Conservation (phyloP, 1,284 basidiomycete species). For the Termitomyces sp. region DNA sequence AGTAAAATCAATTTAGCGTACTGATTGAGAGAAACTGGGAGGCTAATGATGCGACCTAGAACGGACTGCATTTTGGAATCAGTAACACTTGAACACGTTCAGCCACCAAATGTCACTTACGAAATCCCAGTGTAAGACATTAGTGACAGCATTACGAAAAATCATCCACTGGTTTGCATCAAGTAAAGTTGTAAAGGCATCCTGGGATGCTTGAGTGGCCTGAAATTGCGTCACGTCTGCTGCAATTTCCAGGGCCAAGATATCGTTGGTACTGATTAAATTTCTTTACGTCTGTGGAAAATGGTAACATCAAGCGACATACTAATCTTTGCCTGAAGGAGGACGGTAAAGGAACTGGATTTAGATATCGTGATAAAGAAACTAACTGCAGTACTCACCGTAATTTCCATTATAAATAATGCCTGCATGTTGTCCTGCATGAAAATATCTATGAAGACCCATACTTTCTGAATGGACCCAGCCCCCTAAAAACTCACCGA, state of each 20-base stretch:
- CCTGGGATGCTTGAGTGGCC: slow-evolving; percentile 33
- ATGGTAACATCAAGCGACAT: slow-evolving; percentile 16
- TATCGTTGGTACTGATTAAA: slow-evolving; percentile 45
- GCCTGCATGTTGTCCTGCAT: slow-evolving; percentile 38
- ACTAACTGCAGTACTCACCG: slow-evolving; percentile 17
- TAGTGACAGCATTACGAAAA: slow-evolving; percentile 50
- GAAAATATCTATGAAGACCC: slow-evolving; percentile 26
- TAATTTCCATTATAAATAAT: slow-evolving; percentile 66
- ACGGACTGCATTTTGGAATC: slow-evolving; percentile 39
- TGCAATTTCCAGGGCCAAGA: slow-evolving; percentile 46
- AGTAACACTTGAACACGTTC: neutral
- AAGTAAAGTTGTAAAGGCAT: slow-evolving; percentile 48
- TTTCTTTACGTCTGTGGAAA: slow-evolving; percentile 17
- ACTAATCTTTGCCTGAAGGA: slow-evolving; percentile 55
- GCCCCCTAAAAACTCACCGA: slow-evolving; percentile 32
- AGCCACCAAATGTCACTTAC: slow-evolving; percentile 27
- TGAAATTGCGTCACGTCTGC: slow-evolving; percentile 52
- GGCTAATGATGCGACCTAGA: slow-evolving; percentile 58
- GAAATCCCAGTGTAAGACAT: slow-evolving; percentile 62
- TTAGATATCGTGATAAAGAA: slow-evolving; percentile 19
- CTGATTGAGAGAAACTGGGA: slow-evolving; percentile 56
- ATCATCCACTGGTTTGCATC: slow-evolving; percentile 65
- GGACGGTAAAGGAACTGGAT: slow-evolving; percentile 40
- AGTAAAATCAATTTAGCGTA: slow-evolving; percentile 26
- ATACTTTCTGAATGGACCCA: no score